Evolutionary conservation across 2,329 filamentous ascomycete genomes (phyloP), one percentile per base, ranked within the genome.

Genomic region (Eutypa lata): DNA sequence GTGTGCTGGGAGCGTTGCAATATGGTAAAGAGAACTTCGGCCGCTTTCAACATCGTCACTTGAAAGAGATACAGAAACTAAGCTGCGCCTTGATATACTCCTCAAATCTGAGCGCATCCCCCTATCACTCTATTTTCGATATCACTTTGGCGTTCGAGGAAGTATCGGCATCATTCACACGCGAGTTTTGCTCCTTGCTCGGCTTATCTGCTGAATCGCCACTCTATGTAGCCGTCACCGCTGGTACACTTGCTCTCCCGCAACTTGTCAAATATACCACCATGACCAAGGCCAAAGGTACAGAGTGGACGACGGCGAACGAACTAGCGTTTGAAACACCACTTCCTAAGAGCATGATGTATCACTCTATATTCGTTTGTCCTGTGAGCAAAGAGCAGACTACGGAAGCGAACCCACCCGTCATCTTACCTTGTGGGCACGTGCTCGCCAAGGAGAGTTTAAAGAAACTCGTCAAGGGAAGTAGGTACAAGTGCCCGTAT

Each of bases 301-400:
- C 93, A 0, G 92, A 96, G 71, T 99, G 94, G 94, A 97, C 92
- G 1, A 92, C 90, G 4, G 83, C 89, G 55, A 87, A 94, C 65
- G 94, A 99, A 70, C 77, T 99, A 18, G 91, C 93, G 0, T 94
- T 92, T 67, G 80, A 90, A 63, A 86, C 82, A 1, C 79, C 82
- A 2, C 72, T 86, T 2, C 82, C 83, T 1, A 66, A 71, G 48
- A 79, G 76, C 59, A 84, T 84, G 80, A 76, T 86, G 47, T 99
- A 96, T 76, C 94, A 99, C 71, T 89, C 89, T 52, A 97, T 99
- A 66, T 99, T 99, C 68, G 94, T 99, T 42, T 99, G 94, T 66
- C 94, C 94, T 0, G 94, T 99, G 5, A 92, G 88, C 64, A 97
- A 97, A 70, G 94, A 97, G 68, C 94, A 99, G 71, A 91, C 89